A percentile compares a stretch with the other conserved stretches of the same genome.
Conservation (phyloP, 2,329 filamentous ascomycete genomes). For the Gnomoniopsis sp. region DNA sequence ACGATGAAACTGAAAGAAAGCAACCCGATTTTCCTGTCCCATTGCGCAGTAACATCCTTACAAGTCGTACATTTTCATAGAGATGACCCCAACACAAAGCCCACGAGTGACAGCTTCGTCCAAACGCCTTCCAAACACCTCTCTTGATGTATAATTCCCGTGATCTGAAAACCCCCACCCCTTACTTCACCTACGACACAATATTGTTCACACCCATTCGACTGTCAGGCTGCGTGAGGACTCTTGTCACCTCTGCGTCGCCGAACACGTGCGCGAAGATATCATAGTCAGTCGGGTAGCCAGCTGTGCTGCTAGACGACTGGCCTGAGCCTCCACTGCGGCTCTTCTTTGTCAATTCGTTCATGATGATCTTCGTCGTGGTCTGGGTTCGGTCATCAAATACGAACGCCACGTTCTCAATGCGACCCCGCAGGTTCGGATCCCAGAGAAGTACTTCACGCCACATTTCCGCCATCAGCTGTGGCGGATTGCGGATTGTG, state of each 20-base stretch:
- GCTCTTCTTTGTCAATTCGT: constrained; percentile 53
- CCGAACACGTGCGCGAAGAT: constrained; percentile 55
- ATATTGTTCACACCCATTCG: constrained; percentile 53
- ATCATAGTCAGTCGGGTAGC: constrained; percentile 41
- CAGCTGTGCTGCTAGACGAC: constrained; percentile 6
- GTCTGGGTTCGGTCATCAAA: constrained; percentile 57
- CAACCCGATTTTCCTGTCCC: not conserved
- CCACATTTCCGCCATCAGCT: constrained; percentile 64
- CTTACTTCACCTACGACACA: constrained; percentile 27
- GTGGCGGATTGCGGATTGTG: constrained; percentile 60
- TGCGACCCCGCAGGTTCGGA: constrained; percentile 58
- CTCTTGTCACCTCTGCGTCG: constrained; percentile 44
- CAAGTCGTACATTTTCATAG: not conserved
- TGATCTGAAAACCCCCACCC: not conserved
- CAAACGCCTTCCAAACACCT: not conserved
- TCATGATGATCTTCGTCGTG: constrained; percentile 49
- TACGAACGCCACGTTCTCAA: constrained; percentile 60
- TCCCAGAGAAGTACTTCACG: constrained; percentile 62
- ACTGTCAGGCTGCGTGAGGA: constrained; percentile 50
- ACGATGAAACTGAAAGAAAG: not conserved
- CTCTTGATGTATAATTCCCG: not conserved
- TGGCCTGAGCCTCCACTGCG: constrained; percentile 30
- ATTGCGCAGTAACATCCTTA: not conserved
- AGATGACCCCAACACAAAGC: not conserved
- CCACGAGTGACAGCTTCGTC: constrained; percentile 1